phyloP scores from a whole-genome alignment of 768 basidiomycete genomes.

The Termitomyces sp. region DNA sequence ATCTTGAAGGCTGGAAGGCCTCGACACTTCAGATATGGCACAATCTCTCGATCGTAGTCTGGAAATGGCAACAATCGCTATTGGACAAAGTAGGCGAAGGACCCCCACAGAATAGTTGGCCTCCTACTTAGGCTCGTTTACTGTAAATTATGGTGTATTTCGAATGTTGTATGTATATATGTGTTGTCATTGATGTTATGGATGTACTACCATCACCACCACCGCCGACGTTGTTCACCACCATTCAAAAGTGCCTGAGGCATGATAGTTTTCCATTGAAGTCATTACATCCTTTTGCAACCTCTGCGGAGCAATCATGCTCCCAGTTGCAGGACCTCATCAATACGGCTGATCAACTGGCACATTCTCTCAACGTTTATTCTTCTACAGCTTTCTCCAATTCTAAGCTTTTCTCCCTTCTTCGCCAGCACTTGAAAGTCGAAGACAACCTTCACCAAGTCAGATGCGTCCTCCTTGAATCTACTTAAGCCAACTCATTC shows the following conservation, averaged over 20 bases:
- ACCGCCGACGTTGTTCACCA: conserved; percentile 34
- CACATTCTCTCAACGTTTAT: conserved; percentile 48
- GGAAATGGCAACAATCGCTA: conserved; percentile 30
- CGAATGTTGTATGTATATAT: conserved; percentile 2
- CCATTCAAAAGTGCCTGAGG: conserved; percentile 35
- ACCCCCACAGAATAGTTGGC: conserved; percentile 26
- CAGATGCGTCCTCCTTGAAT: conserved; percentile 19
- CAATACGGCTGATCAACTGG: conserved; percentile 45
- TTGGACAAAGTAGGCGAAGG: conserved; percentile 41
- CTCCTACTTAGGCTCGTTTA: conserved; percentile 26
- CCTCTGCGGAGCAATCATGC: conserved; percentile 34
- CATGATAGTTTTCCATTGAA: conserved; percentile 29
- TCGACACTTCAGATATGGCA: conserved; percentile 32
- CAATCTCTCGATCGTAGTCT: conserved; percentile 26
- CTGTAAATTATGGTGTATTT: neutral
- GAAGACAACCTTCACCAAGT: conserved; percentile 49
- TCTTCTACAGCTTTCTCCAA: conserved; percentile 47
- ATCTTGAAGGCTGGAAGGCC: conserved; percentile 34
- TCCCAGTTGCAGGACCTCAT: conserved; percentile 46
- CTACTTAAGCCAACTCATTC: conserved; percentile 3
- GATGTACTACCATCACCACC: conserved; percentile 16
- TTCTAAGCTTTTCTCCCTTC: conserved; percentile 61
- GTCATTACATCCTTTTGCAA: conserved; percentile 40
- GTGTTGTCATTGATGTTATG: conserved; percentile 9
- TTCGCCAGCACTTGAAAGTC: conserved; percentile 57